These are phyloP conservation scores for Cyberlindnera amylophila DNA, from an alignment of 805 yeast genomes.

Conservation along the genomic window DNA sequence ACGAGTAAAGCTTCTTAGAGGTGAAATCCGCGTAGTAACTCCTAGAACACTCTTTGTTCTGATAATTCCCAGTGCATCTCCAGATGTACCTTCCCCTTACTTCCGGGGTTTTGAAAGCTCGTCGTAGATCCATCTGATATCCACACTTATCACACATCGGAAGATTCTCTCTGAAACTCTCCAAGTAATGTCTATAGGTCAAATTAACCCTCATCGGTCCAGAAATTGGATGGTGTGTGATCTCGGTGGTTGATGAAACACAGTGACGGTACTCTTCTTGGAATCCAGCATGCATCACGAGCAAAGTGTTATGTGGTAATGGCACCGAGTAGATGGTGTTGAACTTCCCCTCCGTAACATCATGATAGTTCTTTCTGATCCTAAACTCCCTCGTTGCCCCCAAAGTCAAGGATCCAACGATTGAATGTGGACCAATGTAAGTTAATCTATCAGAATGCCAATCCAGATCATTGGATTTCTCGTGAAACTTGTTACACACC, in stretches of 20 bases:
- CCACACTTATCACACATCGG: constrained; percentile 43
- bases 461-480: constrained; percentile 50
- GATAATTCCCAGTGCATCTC: constrained; percentile 52
- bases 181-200: constrained; percentile 57
- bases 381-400: constrained; percentile 72
- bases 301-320: constrained; percentile 65
- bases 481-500: constrained; percentile 53
- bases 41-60: constrained; percentile 43
- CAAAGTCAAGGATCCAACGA: constrained; percentile 61
- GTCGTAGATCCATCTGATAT: constrained; percentile 47
- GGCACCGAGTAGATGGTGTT: constrained; percentile 46
- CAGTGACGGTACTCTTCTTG: constrained; percentile 74
- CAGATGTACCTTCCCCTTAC: constrained; percentile 60
- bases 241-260: constrained; percentile 43
- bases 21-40: constrained; percentile 49
- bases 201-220: constrained; percentile 55
- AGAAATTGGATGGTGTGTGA: constrained; percentile 44
- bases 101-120: constrained; percentile 45
- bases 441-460: constrained; percentile 78
- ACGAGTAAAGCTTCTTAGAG: constrained; percentile 31
- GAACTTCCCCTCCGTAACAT: constrained; percentile 16
- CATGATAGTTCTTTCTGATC: constrained; percentile 41
- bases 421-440: constrained; percentile 67
- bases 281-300: constrained; percentile 75
- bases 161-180: constrained; percentile 31